These are phyloP conservation scores for Pichia exigua DNA, from an alignment of 805 yeast genomes.

Conservation along the genomic window DNA sequence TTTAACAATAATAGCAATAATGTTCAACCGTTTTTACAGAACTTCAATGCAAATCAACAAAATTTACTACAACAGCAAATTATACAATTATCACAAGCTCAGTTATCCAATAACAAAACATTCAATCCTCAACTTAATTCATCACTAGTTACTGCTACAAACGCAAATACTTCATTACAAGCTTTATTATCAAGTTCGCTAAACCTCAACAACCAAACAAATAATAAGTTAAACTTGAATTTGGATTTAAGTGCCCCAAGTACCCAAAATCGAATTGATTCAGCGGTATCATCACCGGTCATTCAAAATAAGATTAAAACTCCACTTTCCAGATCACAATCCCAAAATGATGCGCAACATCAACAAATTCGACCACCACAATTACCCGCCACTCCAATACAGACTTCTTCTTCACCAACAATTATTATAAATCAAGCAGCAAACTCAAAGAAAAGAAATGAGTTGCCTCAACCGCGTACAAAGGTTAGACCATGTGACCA, in stretches of 20 bases:
- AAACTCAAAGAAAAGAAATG: slow-evolving; percentile 12
- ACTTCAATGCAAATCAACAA: slow-evolving; percentile 2
- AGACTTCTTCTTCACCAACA: background rate
- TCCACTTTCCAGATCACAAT: background rate
- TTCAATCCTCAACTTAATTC: slow-evolving; percentile 1
- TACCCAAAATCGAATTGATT: background rate
- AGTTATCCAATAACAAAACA: slow-evolving; percentile 1
- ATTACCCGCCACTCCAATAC: background rate
- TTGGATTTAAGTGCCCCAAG: background rate
- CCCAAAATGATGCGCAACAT: background rate
- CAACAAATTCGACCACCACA: background rate
- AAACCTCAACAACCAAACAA: background rate
- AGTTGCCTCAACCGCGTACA: slow-evolving; percentile 33
- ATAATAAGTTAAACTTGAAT: background rate
- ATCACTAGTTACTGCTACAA: background rate
- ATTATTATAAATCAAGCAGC: background rate
- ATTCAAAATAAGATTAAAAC: background rate
- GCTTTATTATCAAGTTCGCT: background rate
- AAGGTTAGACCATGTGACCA: slow-evolving; percentile 70
- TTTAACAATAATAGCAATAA: background rate
- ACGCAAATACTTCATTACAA: background rate
- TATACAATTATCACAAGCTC: slow-evolving; percentile 8
- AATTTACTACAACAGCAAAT: slow-evolving; percentile 7
- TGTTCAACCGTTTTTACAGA: slow-evolving; percentile 1
- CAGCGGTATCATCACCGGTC: background rate